These are phyloP conservation scores for Ilex paraguariensis DNA, from an alignment of 305 asterid species.

Conservation along the genomic window DNA sequence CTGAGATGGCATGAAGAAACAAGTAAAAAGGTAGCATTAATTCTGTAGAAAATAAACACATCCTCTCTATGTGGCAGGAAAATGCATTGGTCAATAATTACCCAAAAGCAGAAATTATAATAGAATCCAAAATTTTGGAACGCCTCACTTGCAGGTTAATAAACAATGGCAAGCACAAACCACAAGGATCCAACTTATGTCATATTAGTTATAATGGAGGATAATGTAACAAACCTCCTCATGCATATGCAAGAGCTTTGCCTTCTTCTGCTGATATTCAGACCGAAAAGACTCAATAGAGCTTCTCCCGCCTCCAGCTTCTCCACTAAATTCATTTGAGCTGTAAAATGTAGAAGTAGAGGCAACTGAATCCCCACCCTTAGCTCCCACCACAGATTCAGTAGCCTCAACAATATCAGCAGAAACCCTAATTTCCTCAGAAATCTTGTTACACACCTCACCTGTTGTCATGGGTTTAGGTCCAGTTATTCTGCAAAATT, in stretches of 20 bases:
- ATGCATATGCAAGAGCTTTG: slow-evolving; percentile 61
- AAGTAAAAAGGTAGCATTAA: neutral
- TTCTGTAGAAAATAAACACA: too few relatives aligned
- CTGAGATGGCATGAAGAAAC: neutral
- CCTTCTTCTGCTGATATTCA: slow-evolving; percentile 49
- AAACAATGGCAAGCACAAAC: too few relatives aligned
- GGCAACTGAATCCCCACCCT: slow-evolving; percentile 25
- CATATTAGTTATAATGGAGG: too few relatives aligned
- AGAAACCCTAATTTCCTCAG: slow-evolving; percentile 37
- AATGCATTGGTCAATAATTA: too few relatives aligned
- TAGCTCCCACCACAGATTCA: slow-evolving; percentile 14
- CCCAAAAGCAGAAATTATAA: neutral
- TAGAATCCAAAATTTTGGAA: too few relatives aligned
- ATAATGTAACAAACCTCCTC: slow-evolving; percentile 56
- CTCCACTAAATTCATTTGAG: slow-evolving; percentile 25
- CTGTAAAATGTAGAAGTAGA: slow-evolving; percentile 26
- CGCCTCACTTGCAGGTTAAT: too few relatives aligned
- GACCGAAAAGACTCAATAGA: slow-evolving; percentile 32
- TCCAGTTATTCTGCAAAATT: slow-evolving; percentile 32
- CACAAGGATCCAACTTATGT: too few relatives aligned
- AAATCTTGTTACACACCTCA: slow-evolving; percentile 11
- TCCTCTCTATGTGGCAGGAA: too few relatives aligned
- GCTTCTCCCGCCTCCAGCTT: slow-evolving; percentile 23
- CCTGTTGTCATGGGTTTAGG: slow-evolving; percentile 17
- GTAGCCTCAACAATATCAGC: slow-evolving; percentile 16